Evolutionary conservation across 1,284 basidiomycete species (phyloP).

Genomic region (Irpex sp.): DNA sequence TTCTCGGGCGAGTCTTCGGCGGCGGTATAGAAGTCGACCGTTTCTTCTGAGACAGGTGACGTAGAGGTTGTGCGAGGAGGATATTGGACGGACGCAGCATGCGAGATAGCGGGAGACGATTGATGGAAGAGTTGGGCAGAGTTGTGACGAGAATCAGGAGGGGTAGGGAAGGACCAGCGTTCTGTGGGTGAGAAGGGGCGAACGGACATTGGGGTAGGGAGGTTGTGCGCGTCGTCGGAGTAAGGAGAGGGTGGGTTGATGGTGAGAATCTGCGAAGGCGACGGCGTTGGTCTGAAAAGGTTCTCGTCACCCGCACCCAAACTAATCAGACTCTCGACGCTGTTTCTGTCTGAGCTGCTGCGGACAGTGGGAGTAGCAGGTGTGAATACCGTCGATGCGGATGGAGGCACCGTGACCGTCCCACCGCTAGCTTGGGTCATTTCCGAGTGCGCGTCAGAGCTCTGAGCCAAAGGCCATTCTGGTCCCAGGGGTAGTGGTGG

Average conservation of each 20-base stretch:
- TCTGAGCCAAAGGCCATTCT: constrained; percentile 24
- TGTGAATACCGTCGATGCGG: constrained; percentile 2
- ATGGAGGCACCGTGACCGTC: constrained; percentile 18
- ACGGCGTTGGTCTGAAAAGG: neutral
- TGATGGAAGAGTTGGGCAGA: neutral
- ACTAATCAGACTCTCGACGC: neutral
- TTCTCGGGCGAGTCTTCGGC: constrained; percentile 6
- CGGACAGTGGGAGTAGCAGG: constrained; percentile 12
- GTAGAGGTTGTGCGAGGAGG: neutral
- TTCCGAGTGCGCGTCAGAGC: constrained; percentile 18
- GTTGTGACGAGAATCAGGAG: constrained; percentile 5
- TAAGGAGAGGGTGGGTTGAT: neutral
- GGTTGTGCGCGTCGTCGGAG: neutral
- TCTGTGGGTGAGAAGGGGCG: constrained; percentile 64
- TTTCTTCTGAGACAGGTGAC: constrained; percentile 6
- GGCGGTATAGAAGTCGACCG: constrained; percentile 13
- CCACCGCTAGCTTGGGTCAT: constrained; percentile 38
- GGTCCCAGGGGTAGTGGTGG: constrained; percentile 8
- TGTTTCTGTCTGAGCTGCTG: neutral
- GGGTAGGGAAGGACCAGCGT: constrained; percentile 55
- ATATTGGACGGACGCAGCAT: neutral
- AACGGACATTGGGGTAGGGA: constrained; percentile 48
- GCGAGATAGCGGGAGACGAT: neutral
- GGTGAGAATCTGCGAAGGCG: constrained; percentile 4
- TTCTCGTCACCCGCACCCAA: neutral